Evolutionary conservation across 352 stramenopile species (phyloP), one percentile per base, ranked within the genome.

Genomic region (Thalassiosira mediterranea): DNA sequence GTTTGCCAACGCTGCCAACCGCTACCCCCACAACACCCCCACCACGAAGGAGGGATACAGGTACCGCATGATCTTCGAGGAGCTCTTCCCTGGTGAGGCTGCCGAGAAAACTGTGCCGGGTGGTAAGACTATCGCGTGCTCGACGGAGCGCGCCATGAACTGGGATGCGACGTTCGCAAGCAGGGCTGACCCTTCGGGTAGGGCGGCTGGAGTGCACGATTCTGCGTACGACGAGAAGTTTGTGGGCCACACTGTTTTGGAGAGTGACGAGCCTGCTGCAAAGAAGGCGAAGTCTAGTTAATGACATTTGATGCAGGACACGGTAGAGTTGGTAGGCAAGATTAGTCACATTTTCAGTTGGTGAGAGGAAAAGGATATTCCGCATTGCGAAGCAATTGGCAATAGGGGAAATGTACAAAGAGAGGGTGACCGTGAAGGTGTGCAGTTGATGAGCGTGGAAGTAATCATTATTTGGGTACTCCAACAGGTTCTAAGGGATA

Each of bases 11-110:
- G 95, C 96, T 4, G 84, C 91, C 71, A 96, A 97, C 47, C 85
- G 97, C 23, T 99, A 99, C 90, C 96, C 96, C 28, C 93, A 98
- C 93, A 98, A 99, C 91, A 98, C 97, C 31, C 97, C 97, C 25
- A 93, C 95, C 64, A 99, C 97, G 25, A 99, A 99, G 94, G 97
- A 99, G 84, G 91, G 84, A 13, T 97, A 95, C 75, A 82, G 88
- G 28, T 97, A 96, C 74, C 88, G 93, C 42, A 85, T 94, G 81
- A 98, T 99, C 73, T 99, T 99, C 87, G 96, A 98, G 88, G 94
- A 97, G 79, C 93, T 98, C 69, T 99, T 98, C 84, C 96, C 98
- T 46, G 96, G 95, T 63, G 94, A 98, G 71, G 95, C 97, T 29
- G 96, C 97, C 1, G 95, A 96, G 25, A 93, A 97, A 71, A 99